phyloP scores from a whole-genome alignment of 352 stramenopile genomes.

The Pythium brachiatum region DNA sequence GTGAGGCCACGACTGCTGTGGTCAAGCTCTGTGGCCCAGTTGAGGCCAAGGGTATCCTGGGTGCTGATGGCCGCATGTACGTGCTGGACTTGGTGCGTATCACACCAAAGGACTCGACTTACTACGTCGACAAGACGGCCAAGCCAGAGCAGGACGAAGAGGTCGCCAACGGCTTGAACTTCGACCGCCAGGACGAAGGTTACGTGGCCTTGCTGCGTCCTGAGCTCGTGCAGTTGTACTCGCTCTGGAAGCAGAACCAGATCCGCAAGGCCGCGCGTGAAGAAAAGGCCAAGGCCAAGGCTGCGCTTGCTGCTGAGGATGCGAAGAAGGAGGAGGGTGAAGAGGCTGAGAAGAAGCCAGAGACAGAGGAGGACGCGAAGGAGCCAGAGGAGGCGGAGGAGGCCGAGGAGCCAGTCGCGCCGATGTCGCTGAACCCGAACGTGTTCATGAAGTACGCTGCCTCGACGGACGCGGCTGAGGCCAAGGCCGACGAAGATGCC shows the following conservation, averaged over 20 bases:
- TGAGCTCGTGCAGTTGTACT: slow-evolving; percentile 92
- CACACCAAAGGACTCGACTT: slow-evolving; percentile 94
- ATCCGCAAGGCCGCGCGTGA: slow-evolving; percentile 54
- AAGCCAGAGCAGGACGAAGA: slow-evolving; percentile 26
- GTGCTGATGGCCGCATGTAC: slow-evolving; percentile 93
- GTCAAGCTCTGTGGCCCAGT: slow-evolving; percentile 89
- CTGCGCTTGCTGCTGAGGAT: slow-evolving; percentile 25
- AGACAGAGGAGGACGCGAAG: slow-evolving; percentile 27
- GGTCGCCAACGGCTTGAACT: slow-evolving; percentile 51
- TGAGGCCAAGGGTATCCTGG: slow-evolving; percentile 95
- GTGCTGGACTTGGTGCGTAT: slow-evolving; percentile 94
- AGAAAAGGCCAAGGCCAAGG: slow-evolving; percentile 39
- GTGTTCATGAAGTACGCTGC: slow-evolving; percentile 89
- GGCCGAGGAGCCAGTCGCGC: slow-evolving; percentile 43
- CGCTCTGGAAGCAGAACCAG: slow-evolving; percentile 89
- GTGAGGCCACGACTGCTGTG: slow-evolving; percentile 55
- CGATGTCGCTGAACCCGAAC: slow-evolving; percentile 82
- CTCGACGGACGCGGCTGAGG: slow-evolving; percentile 65
- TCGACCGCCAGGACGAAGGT: slow-evolving; percentile 79
- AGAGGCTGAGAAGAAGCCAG: slow-evolving; percentile 26
- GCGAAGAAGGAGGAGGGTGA: slow-evolving; percentile 37
- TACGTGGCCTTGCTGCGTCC: slow-evolving; percentile 90
- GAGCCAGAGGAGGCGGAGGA: slow-evolving; percentile 48
- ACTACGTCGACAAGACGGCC: slow-evolving; percentile 52
- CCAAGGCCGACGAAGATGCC: slow-evolving; percentile 61